These are phyloP conservation scores for Penicillium argentinense DNA, from an alignment of 495 filamentous ascomycete genomes.

Conservation along the genomic window DNA sequence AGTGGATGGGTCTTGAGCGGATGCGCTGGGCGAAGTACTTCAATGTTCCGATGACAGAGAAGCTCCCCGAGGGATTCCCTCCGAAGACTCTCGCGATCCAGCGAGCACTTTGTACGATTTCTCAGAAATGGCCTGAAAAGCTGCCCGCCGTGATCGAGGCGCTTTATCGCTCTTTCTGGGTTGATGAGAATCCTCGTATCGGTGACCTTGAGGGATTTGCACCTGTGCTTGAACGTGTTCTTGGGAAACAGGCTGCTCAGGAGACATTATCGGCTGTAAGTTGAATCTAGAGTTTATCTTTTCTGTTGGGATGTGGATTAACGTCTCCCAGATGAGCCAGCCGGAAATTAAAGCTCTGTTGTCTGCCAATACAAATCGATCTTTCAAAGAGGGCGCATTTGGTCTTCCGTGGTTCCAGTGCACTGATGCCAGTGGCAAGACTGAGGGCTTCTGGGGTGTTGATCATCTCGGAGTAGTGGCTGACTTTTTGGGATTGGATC, in stretches of 20 bases:
- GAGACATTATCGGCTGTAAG: conserved; percentile 38
- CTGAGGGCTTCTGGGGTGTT: conserved; percentile 67
- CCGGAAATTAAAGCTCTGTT: conserved; percentile 56
- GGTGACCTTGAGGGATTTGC: conserved; percentile 49
- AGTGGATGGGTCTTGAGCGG: conserved; percentile 61
- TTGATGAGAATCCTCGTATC: conserved; percentile 45
- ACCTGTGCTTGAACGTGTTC: conserved; percentile 44
- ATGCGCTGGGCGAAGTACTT: conserved; percentile 60
- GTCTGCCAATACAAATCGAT: conserved; percentile 53
- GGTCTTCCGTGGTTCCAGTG: conserved; percentile 72
- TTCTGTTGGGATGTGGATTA: neutral
- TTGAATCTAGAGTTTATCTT: neutral
- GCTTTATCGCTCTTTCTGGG: conserved; percentile 61
- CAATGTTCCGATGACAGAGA: conserved; percentile 54
- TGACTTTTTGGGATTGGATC: conserved; percentile 58
- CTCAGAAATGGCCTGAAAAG: conserved; percentile 37
- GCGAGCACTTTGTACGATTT: conserved; percentile 46
- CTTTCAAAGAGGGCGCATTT: conserved; percentile 64
- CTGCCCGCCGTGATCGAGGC: conserved; percentile 46
- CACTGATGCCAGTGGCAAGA: conserved; percentile 58
- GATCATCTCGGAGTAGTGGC: conserved; percentile 67
- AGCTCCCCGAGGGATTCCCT: conserved; percentile 59
- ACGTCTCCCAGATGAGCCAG: conserved; percentile 23
- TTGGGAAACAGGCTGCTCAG: conserved; percentile 50
- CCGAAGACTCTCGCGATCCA: conserved; percentile 52